phyloP scores from a whole-genome alignment of 2,329 filamentous ascomycete species.

The Didymella pomorum region DNA sequence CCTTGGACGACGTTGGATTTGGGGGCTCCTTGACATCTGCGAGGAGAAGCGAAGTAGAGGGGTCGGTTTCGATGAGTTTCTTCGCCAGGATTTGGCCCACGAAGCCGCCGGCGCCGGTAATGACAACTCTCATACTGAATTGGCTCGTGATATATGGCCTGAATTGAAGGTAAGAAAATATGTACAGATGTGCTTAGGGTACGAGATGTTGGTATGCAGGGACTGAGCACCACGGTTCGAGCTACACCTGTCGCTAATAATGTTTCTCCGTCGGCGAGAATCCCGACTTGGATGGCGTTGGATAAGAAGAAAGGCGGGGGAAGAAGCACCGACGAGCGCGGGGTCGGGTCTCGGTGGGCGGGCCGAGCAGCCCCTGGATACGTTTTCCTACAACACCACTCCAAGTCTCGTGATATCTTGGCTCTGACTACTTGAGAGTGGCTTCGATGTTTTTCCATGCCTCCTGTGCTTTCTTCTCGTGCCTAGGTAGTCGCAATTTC shows the following conservation, averaged over 20 bases:
- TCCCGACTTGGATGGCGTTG: slow-evolving; percentile 15
- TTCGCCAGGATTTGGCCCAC: slow-evolving; percentile 68
- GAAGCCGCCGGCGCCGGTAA: slow-evolving; percentile 71
- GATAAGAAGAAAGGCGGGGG: slow-evolving; percentile 14
- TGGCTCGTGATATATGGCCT: slow-evolving; percentile 4
- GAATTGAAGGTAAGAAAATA: background rate
- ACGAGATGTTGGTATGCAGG: background rate
- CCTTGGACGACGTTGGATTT: slow-evolving; percentile 57
- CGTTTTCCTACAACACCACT: slow-evolving; percentile 14
- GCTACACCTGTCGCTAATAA: slow-evolving; percentile 13
- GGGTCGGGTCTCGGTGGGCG: slow-evolving; percentile 19
- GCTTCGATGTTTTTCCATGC: background rate
- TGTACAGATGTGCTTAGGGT: background rate
- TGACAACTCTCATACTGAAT: slow-evolving; percentile 59
- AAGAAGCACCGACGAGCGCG: slow-evolving; percentile 11
- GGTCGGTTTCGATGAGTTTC: slow-evolving; percentile 60
- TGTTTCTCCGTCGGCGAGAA: slow-evolving; percentile 18
- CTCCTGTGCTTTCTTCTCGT: background rate
- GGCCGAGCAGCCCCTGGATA: slow-evolving; percentile 9
- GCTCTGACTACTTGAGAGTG: background rate
- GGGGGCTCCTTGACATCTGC: slow-evolving; percentile 65
- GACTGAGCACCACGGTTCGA: background rate
- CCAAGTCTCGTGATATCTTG: slow-evolving; percentile 2
- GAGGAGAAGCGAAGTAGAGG: slow-evolving; percentile 60
- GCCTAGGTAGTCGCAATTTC: slow-evolving; percentile 1